phyloP scores from a whole-genome alignment of 1,284 basidiomycete genomes.

The Cryptococcus floricola region DNA sequence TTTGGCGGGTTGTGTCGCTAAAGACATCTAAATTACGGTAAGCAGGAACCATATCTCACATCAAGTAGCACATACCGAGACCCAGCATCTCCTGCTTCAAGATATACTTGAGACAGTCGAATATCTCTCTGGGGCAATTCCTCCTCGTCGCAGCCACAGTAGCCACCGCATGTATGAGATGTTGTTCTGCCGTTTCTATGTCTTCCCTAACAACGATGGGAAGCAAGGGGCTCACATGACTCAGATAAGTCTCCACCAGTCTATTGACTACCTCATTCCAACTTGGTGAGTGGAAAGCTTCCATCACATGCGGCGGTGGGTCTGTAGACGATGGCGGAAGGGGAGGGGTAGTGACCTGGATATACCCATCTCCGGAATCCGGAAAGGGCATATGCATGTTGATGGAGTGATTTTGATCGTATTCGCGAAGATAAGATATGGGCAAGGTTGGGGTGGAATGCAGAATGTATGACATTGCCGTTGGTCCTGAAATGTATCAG shows the following conservation, averaged over 20 bases:
- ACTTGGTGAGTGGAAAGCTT: constrained; percentile 14
- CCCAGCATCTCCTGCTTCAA: constrained; percentile 18
- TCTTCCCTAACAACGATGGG: constrained; percentile 23
- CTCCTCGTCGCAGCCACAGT: constrained; percentile 23
- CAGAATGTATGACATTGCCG: constrained; percentile 26
- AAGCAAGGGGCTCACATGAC: constrained; percentile 16
- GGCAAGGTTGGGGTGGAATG: constrained; percentile 31
- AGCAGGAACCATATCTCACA: not conserved
- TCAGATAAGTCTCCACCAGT: constrained; percentile 23
- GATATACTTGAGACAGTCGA: constrained; percentile 20
- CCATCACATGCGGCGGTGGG: too few species aligned
- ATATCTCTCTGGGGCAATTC: constrained; percentile 24
- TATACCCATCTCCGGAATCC: too few species aligned
- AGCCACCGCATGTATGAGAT: constrained; percentile 23
- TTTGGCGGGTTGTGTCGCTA: constrained; percentile 18
- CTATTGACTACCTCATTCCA: constrained; percentile 26
- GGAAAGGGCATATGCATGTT: too few species aligned
- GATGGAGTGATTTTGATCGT: too few species aligned
- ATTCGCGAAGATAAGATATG: too few species aligned
- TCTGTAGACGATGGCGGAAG: too few species aligned
- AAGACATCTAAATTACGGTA: constrained; percentile 12
- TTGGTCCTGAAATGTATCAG: constrained; percentile 13
- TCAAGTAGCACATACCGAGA: constrained; percentile 13
- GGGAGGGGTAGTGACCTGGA: too few species aligned
- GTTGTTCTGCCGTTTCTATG: constrained; percentile 10